Evolutionary conservation across 306 rosid species (phyloP), one percentile per base, ranked within the genome.

Genomic region (Cucurbita maxima): DNA sequence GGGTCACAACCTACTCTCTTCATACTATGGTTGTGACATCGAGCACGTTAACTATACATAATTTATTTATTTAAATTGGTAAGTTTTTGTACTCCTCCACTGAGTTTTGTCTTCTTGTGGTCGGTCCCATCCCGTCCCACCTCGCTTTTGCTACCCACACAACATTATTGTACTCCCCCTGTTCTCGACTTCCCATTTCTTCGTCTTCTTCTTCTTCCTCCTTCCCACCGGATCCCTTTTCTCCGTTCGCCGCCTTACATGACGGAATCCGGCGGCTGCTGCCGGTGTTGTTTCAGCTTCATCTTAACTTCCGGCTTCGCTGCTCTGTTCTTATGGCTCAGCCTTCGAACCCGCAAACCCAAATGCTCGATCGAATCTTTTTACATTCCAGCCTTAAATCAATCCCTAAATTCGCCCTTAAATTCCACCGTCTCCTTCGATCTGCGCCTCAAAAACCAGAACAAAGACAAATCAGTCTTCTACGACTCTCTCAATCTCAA

Each of bases 341-440:
- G 81, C 59, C 79, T 94, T 0, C 89, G 90, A 1, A 71, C 84
- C 3, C 75, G 80, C 74, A 83, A 85, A 0, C 98, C 96, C 69
- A 81, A 70, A 40, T 79, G 78, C 75, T 86, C 77, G 20, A 68
- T 90, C 76, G 78, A 73, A 0, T 0, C 2, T 1, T 83, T 94
- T 52, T 89, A 89, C 82, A 71, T 87, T 38, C 97, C 97, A 75
- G 79, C 88, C 77, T 94, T 94, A 73, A 83, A 90, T 86, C 70
- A 37, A 58, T 40, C 91, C 78, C 62, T 84, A 5, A 85, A 84
- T 0, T 34, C 83, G 54, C 2, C 75, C 0, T 12, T 13, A n/a
- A 88, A 90, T 80, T 34, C 20, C 70, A 80, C 86, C 14, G 22
- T 94, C 19, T 0, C n/a, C 79, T 60, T 87, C 71, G 6, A 9